Evolutionary conservation across 768 basidiomycete genomes (phyloP).

Genomic region (Leucocoprinus birnbaumii): DNA sequence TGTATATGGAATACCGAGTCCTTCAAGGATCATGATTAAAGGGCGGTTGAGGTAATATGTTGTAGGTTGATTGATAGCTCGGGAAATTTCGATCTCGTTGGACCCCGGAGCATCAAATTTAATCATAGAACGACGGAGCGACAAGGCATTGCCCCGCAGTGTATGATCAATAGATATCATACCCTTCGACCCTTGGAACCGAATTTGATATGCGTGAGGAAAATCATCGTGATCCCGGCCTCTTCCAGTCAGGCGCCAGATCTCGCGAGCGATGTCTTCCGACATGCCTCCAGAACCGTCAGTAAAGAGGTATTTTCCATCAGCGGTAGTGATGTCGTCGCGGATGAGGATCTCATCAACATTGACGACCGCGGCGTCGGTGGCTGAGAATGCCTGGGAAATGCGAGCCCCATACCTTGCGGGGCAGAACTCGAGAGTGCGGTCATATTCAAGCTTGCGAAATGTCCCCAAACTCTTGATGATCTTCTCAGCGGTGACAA

Average conservation of each 20-base stretch:
- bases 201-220: constrained; percentile 55
- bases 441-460: constrained; percentile 39
- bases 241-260: constrained; percentile 36
- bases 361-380: constrained; percentile 45
- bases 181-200: constrained; percentile 63
- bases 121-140: constrained; percentile 58
- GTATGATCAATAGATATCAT: constrained; percentile 55
- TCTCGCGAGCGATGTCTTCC: constrained; percentile 43
- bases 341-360: constrained; percentile 41
- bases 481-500: constrained; percentile 42
- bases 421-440: constrained; percentile 48
- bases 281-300: constrained; percentile 72
- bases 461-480: constrained; percentile 55
- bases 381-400: constrained; percentile 72
- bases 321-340: constrained; percentile 28
- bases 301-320: constrained; percentile 48
- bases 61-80: constrained; percentile 56
- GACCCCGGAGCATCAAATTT: constrained; percentile 58
- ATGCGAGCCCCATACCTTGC: constrained; percentile 69
- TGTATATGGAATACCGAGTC: constrained; percentile 51
- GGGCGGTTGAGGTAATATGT: constrained; percentile 57
- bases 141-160: constrained; percentile 43
- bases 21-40: constrained; percentile 62
- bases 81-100: constrained; percentile 56
- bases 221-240: constrained; percentile 26